These are phyloP conservation scores for Pseudisothecium myosuroides DNA, from an alignment of 225 moss, liverwort and hornwort species.

Conservation along the genomic window DNA sequence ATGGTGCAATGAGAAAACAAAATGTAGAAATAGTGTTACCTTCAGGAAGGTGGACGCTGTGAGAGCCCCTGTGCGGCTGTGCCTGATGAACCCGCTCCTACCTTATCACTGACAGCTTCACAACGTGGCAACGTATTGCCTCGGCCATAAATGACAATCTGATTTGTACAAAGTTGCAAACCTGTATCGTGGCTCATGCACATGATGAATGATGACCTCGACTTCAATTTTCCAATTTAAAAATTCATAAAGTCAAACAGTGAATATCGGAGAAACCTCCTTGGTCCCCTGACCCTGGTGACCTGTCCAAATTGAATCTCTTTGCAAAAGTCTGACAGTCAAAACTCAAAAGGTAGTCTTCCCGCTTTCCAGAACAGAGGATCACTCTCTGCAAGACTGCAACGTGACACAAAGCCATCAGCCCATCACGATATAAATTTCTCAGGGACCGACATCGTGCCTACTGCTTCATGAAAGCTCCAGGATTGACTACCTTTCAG, in stretches of 20 bases:
- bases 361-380: not conserved
- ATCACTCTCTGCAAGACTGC: too few species aligned
- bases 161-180: too few species aligned
- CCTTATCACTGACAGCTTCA: not conserved
- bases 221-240: not conserved
- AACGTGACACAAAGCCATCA: not conserved
- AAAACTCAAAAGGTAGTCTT: not conserved
- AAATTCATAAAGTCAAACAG: not conserved
- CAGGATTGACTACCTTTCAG: not conserved
- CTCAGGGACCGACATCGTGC: not conserved
- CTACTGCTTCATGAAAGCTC: not conserved
- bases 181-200: not conserved
- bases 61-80: too few species aligned
- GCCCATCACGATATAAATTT: not conserved
- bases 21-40: not conserved
- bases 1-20: too few species aligned
- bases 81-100: not conserved
- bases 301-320: not conserved
- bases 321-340: not conserved
- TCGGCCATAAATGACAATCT: not conserved
- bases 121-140: not conserved
- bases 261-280: not conserved
- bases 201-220: not conserved
- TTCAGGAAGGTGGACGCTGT: not conserved
- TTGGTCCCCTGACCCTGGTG: not conserved